Evolutionary conservation across 2,329 filamentous ascomycete genomes (phyloP).

Genomic region (Chaetomium olivaceum): DNA sequence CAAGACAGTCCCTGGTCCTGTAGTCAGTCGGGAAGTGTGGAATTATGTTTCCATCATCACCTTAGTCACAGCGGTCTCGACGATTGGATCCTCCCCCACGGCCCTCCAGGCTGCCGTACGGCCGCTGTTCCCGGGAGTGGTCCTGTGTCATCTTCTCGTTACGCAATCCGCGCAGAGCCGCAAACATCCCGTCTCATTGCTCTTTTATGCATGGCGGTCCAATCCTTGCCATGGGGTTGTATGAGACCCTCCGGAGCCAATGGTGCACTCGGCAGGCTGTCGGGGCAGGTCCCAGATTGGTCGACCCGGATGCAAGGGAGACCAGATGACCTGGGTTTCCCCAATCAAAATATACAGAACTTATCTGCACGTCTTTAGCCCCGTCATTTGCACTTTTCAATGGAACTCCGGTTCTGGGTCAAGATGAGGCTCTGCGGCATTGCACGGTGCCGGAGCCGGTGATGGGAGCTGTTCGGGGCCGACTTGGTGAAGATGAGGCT

Average conservation of each 20-base stretch:
- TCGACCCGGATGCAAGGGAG: background rate
- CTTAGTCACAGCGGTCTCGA: background rate
- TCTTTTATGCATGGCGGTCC: background rate
- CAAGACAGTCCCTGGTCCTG: background rate
- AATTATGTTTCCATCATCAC: background rate
- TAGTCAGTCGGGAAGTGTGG: background rate
- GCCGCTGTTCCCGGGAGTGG: background rate
- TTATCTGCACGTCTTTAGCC: slow-evolving; percentile 5
- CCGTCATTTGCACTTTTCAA: background rate
- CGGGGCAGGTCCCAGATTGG: background rate
- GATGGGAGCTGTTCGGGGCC: background rate
- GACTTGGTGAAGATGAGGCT: slow-evolving; percentile 5
- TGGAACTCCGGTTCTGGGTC: background rate
- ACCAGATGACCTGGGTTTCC: slow-evolving; percentile 8
- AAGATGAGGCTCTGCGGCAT: slow-evolving; percentile 15
- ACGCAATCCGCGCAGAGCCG: slow-evolving; percentile 4
- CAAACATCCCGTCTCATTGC: background rate
- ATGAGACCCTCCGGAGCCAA: background rate
- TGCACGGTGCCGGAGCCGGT: background rate
- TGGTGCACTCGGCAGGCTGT: background rate
- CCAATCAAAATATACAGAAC: slow-evolving; percentile 4
- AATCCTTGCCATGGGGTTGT: background rate
- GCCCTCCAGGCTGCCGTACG: background rate
- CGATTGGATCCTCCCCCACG: background rate
- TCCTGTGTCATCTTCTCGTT: background rate